Conservation (phyloP, 345 rosid genomes). For the Durio zibethinus region DNA sequence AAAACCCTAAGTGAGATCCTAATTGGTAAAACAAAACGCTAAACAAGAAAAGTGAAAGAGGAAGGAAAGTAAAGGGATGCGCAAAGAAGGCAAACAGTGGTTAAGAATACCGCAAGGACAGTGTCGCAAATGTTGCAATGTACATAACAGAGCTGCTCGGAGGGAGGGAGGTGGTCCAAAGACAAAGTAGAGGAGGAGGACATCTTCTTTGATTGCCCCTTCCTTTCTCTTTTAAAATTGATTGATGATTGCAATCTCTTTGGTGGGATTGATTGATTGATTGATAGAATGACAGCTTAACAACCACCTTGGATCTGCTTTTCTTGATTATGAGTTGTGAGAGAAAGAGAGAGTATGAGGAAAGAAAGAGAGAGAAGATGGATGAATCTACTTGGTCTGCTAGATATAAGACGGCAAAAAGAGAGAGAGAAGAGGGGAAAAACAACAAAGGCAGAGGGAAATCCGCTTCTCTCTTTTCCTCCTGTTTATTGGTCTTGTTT, state of each 20-base stretch:
- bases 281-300: slow-evolving; percentile 54
- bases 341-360: slow-evolving; percentile 16
- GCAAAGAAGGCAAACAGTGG: background rate
- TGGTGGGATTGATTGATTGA: slow-evolving; percentile 38
- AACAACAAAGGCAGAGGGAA: background rate
- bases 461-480: slow-evolving; percentile 12
- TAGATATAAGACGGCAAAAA: slow-evolving; percentile 23
- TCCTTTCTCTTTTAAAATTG: slow-evolving; percentile 24
- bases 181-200: slow-evolving; percentile 20
- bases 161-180: slow-evolving; percentile 37
- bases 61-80: background rate
- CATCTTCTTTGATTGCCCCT: slow-evolving; percentile 9
- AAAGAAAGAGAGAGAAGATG: slow-evolving; percentile 7
- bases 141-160: slow-evolving; percentile 59
- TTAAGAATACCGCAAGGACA: slow-evolving; percentile 44
- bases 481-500: slow-evolving; percentile 20
- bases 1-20: slow-evolving; percentile 6
- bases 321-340: slow-evolving; percentile 31
- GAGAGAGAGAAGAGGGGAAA: background rate
- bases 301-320: slow-evolving; percentile 49
- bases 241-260: slow-evolving; percentile 23
- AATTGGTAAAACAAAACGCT: background rate
- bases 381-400: slow-evolving; percentile 21
- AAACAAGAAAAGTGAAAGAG: background rate
- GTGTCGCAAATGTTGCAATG: slow-evolving; percentile 60